A percentile compares a stretch with the other conserved stretches of the same genome.
These are phyloP conservation scores for Alternaria sp. DNA, from an alignment of 2,329 filamentous ascomycete genomes.

Conservation along the genomic window DNA sequence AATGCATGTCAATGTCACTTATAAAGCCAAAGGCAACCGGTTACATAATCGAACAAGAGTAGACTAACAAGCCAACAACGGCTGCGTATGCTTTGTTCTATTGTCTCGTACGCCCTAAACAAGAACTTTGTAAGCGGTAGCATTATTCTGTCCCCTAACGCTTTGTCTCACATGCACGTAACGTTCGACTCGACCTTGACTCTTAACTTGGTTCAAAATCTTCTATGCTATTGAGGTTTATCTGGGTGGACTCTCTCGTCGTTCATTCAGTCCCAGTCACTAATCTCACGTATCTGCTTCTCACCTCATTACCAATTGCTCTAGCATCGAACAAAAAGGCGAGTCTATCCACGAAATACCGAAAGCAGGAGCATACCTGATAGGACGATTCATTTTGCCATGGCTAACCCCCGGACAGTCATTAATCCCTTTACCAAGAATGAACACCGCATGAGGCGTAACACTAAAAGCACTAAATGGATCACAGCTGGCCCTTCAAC, in stretches of 20 bases:
- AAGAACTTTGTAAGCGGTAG: background rate
- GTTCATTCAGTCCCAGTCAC: background rate
- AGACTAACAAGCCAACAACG: no score
- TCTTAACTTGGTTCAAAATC: background rate
- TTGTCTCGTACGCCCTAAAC: background rate
- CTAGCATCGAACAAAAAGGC: background rate
- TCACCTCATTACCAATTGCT: background rate
- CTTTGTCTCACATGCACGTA: conserved; percentile 11
- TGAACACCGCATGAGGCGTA: conserved; percentile 10
- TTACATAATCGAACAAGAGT: background rate
- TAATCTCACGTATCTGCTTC: background rate
- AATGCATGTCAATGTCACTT: background rate
- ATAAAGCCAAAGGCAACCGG: background rate
- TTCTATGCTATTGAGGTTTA: background rate
- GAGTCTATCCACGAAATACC: background rate
- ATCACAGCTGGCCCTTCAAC: background rate
- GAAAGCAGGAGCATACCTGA: background rate
- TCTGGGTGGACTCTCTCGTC: background rate
- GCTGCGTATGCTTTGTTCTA: background rate
- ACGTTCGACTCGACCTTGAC: background rate
- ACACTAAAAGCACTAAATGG: conserved; percentile 14
- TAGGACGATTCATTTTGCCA: background rate
- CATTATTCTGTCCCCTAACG: background rate
- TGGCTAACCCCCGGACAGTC: conserved; percentile 11
- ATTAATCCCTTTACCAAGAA: conserved; percentile 16